A percentile compares a stretch with the other conserved stretches of the same genome.
Evolutionary conservation across 352 stramenopile genomes (phyloP).

Genomic region (Albugo laibachii): DNA sequence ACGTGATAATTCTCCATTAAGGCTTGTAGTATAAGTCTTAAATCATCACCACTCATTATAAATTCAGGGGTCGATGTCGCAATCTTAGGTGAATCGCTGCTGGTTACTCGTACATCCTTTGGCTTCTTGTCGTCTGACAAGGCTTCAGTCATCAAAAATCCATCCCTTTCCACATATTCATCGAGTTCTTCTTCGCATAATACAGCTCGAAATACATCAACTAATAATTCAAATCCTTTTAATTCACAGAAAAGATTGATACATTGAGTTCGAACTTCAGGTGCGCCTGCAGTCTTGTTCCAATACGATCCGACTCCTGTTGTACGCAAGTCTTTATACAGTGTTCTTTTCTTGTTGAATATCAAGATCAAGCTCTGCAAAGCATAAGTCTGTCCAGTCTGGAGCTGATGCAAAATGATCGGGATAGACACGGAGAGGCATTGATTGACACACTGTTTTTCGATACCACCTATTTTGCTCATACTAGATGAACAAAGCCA

Average conservation of each 20-base stretch:
- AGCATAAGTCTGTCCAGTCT: conserved; percentile 38
- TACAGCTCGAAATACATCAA: conserved; percentile 51
- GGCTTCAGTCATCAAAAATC: no score
- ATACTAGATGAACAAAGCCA: conserved; percentile 19
- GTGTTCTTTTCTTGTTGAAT: conserved; percentile 80
- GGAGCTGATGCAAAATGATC: conserved; percentile 51
- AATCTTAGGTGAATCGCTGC: background rate
- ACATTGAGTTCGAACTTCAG: conserved; percentile 66
- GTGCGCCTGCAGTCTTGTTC: conserved; percentile 69
- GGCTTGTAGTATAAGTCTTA: conserved; percentile 60
- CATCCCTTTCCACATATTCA: no score
- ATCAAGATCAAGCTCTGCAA: conserved; percentile 61
- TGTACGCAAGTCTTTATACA: conserved; percentile 77
- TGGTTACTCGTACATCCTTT: no score
- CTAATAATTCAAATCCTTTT: conserved; percentile 52
- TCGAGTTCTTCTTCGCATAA: conserved; percentile 14
- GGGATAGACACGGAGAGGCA: conserved; percentile 42
- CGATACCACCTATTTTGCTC: conserved; percentile 71
- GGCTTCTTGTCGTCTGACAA: no score
- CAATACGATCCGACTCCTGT: conserved; percentile 80
- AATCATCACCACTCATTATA: conserved; percentile 55
- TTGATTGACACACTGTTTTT: conserved; percentile 75
- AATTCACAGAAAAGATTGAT: conserved; percentile 67
- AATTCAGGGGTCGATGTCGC: conserved; percentile 3
- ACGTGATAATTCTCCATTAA: conserved; percentile 51